Evolutionary conservation across 306 rosid species (phyloP), one percentile per base, ranked within the genome.

Genomic region (Vigna mungo): DNA sequence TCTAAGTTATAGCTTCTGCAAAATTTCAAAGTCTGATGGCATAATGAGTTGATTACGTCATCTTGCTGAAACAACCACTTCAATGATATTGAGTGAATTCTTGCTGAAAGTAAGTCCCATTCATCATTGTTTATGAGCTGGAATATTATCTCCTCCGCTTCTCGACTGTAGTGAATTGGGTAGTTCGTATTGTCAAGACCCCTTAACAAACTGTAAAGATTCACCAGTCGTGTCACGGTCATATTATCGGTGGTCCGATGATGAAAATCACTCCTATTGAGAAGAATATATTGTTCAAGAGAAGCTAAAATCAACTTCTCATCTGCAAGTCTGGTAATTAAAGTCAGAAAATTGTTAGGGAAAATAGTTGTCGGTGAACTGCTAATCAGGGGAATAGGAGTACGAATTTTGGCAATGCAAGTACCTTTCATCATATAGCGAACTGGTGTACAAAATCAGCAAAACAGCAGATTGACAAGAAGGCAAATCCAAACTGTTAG

Each of bases 21-120:
- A 61, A 92, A 87, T 80, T 88, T 85, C 86, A 90, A 82, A 78
- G 92, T 86, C 87, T 95, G 97, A 81, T 67, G 67, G 74, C 87
- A 80, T 78, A 90, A 75, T 39, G 88, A 81, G 41, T 85, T 72
- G 41, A 79, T 79, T 65, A 92, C 80, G 69, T 59, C 87, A 80
- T 92, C 96, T 86, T 95, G 97, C 82, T 90, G 96, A 80, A 95
- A 95, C 87, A 95, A 77, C 98, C 98, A 92, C 77, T 88, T 88
- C 82, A 95, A 81, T 15, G 98, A 85, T 67, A 88, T 78, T 15
- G 80, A 72, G 84, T 92, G 97, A 86, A 90, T 84, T 83, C 89
- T 84, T 72, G 93, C 83, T 58, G 90, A 85, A 83, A 86, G 87
- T 78, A 92, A 81, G 82, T 90, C 87, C 96, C 98, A 95, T 83